Evolutionary conservation across 2,329 filamentous ascomycete genomes (phyloP).

Genomic region (Pyricularia pennisetigena): DNA sequence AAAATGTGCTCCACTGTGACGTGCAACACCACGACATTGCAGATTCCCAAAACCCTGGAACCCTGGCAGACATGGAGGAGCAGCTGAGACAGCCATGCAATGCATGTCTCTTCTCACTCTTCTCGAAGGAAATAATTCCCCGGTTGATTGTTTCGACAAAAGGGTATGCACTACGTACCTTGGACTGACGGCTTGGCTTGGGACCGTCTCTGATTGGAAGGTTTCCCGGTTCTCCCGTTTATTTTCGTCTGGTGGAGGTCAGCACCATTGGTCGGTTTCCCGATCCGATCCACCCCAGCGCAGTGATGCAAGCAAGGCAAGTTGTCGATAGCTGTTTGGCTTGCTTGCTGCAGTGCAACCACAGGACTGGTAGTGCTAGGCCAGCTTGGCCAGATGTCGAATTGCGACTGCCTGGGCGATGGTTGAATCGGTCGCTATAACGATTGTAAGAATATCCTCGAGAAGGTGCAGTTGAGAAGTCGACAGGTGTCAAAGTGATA

Average conservation of each 20-base stretch:
- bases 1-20: background rate
- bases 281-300: background rate
- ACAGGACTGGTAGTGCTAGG: background rate
- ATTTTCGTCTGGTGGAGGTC: background rate
- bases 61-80: background rate
- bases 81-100: slow-evolving; percentile 1
- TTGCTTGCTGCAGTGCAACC: background rate
- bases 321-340: background rate
- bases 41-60: background rate
- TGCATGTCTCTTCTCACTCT: slow-evolving; percentile 1
- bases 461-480: background rate
- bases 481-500: background rate
- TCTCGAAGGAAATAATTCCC: background rate
- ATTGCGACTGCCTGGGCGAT: background rate
- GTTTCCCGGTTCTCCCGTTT: background rate
- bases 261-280: background rate
- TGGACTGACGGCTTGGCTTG: background rate
- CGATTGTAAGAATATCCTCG: background rate
- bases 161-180: background rate
- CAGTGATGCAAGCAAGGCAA: background rate
- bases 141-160: background rate
- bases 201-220: background rate
- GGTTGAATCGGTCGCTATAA: background rate
- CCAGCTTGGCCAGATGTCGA: background rate
- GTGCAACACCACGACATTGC: background rate